Evolutionary conservation across 2,329 filamentous ascomycete genomes (phyloP).

Genomic region (Apiospora phragmitis): DNA sequence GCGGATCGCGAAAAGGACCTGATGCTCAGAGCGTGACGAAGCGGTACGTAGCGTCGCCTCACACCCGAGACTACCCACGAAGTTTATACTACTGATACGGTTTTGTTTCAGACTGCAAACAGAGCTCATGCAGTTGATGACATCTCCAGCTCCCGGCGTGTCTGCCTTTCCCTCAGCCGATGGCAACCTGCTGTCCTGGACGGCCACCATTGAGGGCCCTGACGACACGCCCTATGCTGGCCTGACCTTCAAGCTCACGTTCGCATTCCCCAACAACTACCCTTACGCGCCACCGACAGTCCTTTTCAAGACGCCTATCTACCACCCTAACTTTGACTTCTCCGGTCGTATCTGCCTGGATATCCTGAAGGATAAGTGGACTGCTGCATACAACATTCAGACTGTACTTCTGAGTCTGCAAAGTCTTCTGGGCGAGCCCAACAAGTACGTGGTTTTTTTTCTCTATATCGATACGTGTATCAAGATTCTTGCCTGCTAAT

Average conservation of each 20-base stretch:
- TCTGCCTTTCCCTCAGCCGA: constrained; percentile 92
- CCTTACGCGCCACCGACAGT: constrained; percentile 90
- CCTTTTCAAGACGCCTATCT: constrained; percentile 97
- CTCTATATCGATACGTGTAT: background rate
- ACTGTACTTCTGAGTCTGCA: constrained; percentile 91
- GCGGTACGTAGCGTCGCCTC: constrained; percentile 13
- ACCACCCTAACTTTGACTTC: constrained; percentile 98
- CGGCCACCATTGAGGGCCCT: constrained; percentile 89
- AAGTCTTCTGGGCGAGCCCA: constrained; percentile 92
- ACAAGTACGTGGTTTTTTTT: constrained; percentile 72
- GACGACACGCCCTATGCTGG: constrained; percentile 87
- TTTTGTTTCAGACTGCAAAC: constrained; percentile 75
- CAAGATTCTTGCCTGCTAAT: background rate
- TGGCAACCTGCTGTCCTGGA: constrained; percentile 90
- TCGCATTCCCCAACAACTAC: constrained; percentile 89
- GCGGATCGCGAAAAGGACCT: constrained; percentile 54
- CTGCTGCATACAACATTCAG: constrained; percentile 94
- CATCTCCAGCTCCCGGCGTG: constrained; percentile 86
- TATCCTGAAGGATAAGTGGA: constrained; percentile 99
- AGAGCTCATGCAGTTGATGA: constrained; percentile 98
- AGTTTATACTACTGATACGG: background rate
- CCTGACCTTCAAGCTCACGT: constrained; percentile 87
- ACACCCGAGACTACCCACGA: constrained; percentile 37
- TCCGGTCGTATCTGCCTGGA: constrained; percentile 95
- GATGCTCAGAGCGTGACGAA: constrained; percentile 67